Conservation (phyloP, 2,329 filamentous ascomycete species). For the Apiospora aurea region DNA sequence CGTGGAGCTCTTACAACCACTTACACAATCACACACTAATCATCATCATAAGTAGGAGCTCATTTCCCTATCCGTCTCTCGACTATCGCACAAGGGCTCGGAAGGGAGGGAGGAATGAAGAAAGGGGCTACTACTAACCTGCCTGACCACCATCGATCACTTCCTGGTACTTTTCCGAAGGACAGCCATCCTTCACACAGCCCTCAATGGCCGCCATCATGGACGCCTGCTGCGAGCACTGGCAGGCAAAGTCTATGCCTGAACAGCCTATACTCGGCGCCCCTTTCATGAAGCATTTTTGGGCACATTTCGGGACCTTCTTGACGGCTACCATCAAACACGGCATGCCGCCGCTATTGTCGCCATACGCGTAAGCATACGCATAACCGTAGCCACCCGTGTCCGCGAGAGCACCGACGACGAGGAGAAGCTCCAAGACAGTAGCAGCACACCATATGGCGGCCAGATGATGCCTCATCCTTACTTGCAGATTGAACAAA, state of each 20-base stretch:
- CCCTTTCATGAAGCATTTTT: conserved; percentile 41
- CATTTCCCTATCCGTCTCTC: too few species aligned
- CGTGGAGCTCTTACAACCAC: neutral
- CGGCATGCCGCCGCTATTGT: conserved; percentile 19
- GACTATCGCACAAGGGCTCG: neutral
- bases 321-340: conserved; percentile 28
- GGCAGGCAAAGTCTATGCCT: conserved; percentile 42
- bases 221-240: conserved; percentile 40
- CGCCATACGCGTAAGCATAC: conserved; percentile 1
- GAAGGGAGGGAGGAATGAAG: neutral
- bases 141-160: conserved; percentile 42
- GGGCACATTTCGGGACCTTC: conserved; percentile 41
- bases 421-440: neutral
- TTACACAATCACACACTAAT: conserved; percentile 4
- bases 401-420: neutral
- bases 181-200: conserved; percentile 40
- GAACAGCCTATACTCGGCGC: conserved; percentile 40
- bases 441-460: neutral
- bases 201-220: conserved; percentile 42
- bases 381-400: neutral
- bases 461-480: neutral
- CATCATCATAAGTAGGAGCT: neutral
- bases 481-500: neutral
- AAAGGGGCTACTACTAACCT: conserved; percentile 31
- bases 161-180: conserved; percentile 36